Conservation (phyloP, 2,329 filamentous ascomycete species). For the Talaromyces pinophilus region DNA sequence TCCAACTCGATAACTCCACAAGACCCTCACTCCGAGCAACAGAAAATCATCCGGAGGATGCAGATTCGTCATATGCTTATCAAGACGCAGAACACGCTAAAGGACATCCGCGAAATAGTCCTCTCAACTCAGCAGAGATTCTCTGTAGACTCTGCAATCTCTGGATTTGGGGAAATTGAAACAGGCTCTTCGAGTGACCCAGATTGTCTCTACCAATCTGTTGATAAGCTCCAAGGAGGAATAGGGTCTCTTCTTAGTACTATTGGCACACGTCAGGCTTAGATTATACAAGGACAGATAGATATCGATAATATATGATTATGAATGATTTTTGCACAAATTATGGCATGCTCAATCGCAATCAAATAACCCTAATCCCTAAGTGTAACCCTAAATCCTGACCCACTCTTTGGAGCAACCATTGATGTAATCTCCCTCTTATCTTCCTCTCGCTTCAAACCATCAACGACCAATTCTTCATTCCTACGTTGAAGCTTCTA, state of each 20-base stretch:
- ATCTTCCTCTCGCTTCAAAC: background rate
- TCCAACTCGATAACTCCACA: background rate
- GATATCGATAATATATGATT: background rate
- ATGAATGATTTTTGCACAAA: background rate
- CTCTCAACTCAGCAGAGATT: background rate
- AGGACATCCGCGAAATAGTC: conserved; percentile 2
- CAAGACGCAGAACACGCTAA: conserved; percentile 14
- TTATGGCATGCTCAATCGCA: background rate
- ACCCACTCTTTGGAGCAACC: background rate
- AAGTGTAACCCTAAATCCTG: background rate
- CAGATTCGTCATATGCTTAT: conserved; percentile 22
- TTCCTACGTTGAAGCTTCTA: background rate
- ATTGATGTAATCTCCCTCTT: conserved; percentile 4
- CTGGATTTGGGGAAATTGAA: background rate
- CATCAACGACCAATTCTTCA: background rate
- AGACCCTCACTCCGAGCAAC: background rate
- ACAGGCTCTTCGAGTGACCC: background rate
- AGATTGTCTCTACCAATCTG: conserved; percentile 11
- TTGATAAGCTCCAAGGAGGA: conserved; percentile 17
- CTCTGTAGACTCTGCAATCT: conserved; percentile 17
- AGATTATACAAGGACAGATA: background rate
- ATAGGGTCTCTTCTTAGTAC: conserved; percentile 16
- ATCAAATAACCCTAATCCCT: background rate
- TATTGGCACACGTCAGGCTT: background rate
- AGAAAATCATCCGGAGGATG: background rate